Conservation (phyloP, 2,329 filamentous ascomycete genomes). For the Blastomyces percursus region DNA sequence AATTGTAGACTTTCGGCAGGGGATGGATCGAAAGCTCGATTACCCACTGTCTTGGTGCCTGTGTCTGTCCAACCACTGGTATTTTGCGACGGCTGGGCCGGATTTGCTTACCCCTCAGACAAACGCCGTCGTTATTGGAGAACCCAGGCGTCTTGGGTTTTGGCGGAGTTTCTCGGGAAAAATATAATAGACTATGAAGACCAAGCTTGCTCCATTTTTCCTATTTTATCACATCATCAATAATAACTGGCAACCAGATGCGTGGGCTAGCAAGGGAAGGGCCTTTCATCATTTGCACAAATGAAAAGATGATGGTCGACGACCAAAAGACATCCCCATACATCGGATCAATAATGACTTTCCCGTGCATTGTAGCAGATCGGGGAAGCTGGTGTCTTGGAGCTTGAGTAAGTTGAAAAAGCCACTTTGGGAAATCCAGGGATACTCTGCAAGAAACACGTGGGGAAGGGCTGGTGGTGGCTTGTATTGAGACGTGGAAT, state of each 20-base stretch:
- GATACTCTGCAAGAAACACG: neutral
- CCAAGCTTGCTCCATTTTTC: no score
- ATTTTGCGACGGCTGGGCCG: no score
- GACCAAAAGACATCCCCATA: neutral
- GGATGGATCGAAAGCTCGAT: neutral
- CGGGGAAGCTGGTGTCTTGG: neutral
- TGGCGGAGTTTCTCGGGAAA: neutral
- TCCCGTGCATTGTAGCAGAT: neutral
- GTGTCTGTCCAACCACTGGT: neutral
- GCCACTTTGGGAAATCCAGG: neutral
- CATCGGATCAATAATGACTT: neutral
- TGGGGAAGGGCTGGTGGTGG: neutral
- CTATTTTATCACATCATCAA: neutral
- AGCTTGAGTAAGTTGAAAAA: neutral
- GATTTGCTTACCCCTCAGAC: neutral
- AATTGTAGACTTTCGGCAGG: neutral
- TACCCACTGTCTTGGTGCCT: neutral
- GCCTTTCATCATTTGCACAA: neutral
- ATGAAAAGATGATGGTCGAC: neutral
- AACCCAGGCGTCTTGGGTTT: neutral
- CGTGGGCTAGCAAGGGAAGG: neutral
- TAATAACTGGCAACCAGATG: neutral
- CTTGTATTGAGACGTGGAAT: neutral
- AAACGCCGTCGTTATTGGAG: neutral
- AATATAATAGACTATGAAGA: neutral